Evolutionary conservation across 140 eudicot species (phyloP).

Genomic region (Stevia rebaudiana): DNA sequence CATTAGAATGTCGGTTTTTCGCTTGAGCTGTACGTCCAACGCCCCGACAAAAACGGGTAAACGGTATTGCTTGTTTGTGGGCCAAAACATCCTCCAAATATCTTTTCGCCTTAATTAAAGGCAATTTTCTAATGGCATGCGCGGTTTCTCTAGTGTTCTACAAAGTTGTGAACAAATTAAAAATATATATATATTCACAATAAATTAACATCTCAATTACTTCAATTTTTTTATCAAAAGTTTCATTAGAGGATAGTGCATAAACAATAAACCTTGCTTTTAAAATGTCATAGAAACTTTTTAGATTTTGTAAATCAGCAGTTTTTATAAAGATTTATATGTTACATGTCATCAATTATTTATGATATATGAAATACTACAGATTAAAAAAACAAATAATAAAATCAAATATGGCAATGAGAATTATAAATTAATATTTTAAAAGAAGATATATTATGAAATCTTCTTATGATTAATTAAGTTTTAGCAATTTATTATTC

Average conservation of each 20-base stretch:
- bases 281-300: no score
- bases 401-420: no score
- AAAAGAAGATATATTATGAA: no score
- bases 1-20: slow-evolving; percentile 54
- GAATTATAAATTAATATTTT: no score
- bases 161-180: neutral
- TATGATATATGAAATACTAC: no score
- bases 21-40: slow-evolving; percentile 76
- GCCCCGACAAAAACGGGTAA: slow-evolving; percentile 65
- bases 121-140: slow-evolving; percentile 51
- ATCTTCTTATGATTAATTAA: no score
- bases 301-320: no score
- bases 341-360: no score
- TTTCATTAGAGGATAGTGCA: neutral
- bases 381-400: no score
- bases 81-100: slow-evolving; percentile 59
- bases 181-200: no score
- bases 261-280: neutral
- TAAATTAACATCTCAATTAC: neutral
- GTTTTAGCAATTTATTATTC: no score
- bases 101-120: slow-evolving; percentile 55
- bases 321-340: no score
- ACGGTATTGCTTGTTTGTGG: slow-evolving; percentile 70
- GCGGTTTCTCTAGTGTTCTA: slow-evolving; percentile 69
- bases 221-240: neutral